Conservation (phyloP, 257 asterid genomes). For the Solanum verrucosum region DNA sequence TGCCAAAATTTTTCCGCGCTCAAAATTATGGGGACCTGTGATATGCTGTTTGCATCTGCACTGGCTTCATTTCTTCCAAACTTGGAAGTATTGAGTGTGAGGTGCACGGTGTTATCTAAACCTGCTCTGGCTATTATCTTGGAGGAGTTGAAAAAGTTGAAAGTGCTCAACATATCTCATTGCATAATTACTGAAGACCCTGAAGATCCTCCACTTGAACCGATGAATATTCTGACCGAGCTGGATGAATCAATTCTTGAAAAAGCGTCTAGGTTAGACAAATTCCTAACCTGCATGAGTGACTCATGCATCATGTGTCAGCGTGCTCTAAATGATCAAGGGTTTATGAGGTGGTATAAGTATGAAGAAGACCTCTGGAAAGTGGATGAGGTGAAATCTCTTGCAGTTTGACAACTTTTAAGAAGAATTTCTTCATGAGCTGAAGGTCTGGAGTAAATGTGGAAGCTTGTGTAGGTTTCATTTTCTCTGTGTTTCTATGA, state of each 20-base stretch:
- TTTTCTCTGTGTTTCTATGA: too few species aligned
- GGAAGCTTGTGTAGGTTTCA: background rate
- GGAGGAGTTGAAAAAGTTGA: slow-evolving; percentile 39
- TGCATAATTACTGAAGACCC: slow-evolving; percentile 43
- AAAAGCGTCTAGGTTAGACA: slow-evolving; percentile 29
- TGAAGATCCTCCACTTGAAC: slow-evolving; percentile 33
- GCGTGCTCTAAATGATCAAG: slow-evolving; percentile 53
- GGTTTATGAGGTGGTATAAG: slow-evolving; percentile 57
- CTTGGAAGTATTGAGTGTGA: slow-evolving; percentile 59
- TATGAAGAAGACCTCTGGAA: slow-evolving; percentile 65
- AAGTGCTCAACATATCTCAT: slow-evolving; percentile 75
- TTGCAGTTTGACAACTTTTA: slow-evolving; percentile 30
- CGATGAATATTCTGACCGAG: slow-evolving; percentile 17
- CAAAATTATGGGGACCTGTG: slow-evolving; percentile 68
- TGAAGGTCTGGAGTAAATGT: background rate
- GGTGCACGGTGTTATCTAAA: slow-evolving; percentile 42
- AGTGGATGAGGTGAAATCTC: slow-evolving; percentile 62
- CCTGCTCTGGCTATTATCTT: slow-evolving; percentile 41
- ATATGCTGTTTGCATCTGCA: slow-evolving; percentile 37
- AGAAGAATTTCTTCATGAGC: background rate
- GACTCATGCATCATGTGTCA: slow-evolving; percentile 55
- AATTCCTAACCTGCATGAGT: slow-evolving; percentile 40
- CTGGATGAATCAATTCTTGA: slow-evolving; percentile 41
- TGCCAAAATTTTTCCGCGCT: slow-evolving; percentile 50
- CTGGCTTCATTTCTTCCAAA: slow-evolving; percentile 37